Percentiles rank a stretch among this genome's conserved stretches.
These are phyloP conservation scores for Penicillium sp. DNA, from an alignment of 2,329 filamentous ascomycete species.

Conservation along the genomic window DNA sequence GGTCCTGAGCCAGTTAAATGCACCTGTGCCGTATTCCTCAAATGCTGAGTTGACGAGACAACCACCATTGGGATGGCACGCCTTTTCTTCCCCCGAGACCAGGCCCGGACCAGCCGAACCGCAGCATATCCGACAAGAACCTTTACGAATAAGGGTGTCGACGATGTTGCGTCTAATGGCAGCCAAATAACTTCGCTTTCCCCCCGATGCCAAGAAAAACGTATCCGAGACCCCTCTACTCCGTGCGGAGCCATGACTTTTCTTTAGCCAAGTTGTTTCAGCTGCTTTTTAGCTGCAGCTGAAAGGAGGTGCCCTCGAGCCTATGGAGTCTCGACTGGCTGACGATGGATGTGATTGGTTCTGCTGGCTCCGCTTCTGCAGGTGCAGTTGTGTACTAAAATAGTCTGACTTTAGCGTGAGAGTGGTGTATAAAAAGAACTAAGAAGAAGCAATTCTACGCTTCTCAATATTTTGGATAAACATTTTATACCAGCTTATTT, in stretches of 20 bases:
- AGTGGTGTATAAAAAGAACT: constrained; percentile 1
- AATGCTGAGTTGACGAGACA: constrained; percentile 9
- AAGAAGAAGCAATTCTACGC: background rate
- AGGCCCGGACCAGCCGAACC: background rate
- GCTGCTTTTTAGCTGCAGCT: background rate
- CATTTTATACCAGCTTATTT: background rate
- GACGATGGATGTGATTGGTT: constrained; percentile 2
- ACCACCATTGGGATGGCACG: background rate
- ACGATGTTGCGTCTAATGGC: background rate
- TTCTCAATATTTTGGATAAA: background rate
- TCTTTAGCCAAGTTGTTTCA: background rate
- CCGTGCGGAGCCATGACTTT: background rate
- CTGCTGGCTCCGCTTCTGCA: background rate
- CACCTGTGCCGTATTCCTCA: constrained; percentile 6
- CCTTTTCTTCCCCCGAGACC: background rate
- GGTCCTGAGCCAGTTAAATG: background rate
- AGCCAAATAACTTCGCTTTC: background rate
- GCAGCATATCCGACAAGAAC: background rate
- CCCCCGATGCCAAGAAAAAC: constrained; percentile 4
- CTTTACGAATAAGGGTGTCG: background rate
- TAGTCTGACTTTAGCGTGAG: background rate
- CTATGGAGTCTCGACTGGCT: background rate
- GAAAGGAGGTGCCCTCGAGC: background rate
- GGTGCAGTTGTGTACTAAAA: background rate
- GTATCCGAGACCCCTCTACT: background rate